Conservation (phyloP, 75 land plant species). For the Sequoiadendron giganteum region DNA sequence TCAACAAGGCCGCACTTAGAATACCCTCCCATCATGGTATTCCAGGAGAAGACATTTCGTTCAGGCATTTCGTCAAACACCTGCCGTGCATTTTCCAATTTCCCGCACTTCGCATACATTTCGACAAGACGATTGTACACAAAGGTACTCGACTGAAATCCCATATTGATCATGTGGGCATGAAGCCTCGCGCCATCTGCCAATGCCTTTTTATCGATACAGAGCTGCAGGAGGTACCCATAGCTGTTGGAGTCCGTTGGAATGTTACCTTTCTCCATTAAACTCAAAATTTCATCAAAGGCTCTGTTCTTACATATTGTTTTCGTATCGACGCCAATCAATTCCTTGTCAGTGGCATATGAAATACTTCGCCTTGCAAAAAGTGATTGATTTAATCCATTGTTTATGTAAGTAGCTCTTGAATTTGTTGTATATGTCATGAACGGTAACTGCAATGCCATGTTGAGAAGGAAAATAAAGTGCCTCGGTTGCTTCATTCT, state of each 20-base stretch:
- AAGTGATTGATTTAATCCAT: background rate
- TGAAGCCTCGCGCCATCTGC: background rate
- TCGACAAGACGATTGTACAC: constrained; percentile 10
- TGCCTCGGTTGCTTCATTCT: background rate
- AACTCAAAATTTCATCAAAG: background rate
- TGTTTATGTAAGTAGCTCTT: background rate
- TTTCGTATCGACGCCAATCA: background rate
- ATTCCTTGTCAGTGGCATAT: background rate
- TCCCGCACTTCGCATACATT: constrained; percentile 32
- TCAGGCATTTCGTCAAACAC: constrained; percentile 32
- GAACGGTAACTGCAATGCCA: background rate
- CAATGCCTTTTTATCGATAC: background rate
- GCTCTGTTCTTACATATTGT: background rate
- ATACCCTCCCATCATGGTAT: constrained; percentile 32
- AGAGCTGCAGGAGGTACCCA: constrained; percentile 11
- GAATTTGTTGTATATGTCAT: background rate
- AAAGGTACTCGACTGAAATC: background rate
- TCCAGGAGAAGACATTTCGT: constrained; percentile 45
- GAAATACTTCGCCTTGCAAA: background rate
- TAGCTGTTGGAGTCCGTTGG: background rate
- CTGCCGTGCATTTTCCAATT: constrained; percentile 27
- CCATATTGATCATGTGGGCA: background rate
- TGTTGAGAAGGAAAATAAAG: background rate
- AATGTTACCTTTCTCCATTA: background rate
- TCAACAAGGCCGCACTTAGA: constrained; percentile 17